A percentile compares a stretch with the other conserved stretches of the same genome.
phyloP scores from a whole-genome alignment of 2,329 filamentous ascomycete genomes.

The Phaeosphaeriaceae sp. region DNA sequence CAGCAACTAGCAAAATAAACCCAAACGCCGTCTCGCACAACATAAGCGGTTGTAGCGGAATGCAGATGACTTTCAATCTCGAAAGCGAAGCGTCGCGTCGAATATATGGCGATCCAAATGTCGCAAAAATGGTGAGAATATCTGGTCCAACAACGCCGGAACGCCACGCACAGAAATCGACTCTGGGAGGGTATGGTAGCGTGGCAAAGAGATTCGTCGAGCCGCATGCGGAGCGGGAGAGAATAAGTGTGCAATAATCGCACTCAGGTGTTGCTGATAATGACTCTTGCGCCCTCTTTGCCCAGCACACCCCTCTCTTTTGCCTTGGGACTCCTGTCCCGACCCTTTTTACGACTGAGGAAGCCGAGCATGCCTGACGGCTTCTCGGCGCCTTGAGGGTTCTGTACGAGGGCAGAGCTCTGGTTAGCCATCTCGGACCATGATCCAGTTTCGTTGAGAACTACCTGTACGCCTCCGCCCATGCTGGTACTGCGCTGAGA shows the following conservation, averaged over 20 bases:
- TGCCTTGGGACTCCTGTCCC: slow-evolving; percentile 90
- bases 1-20: not conserved
- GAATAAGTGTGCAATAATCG: not conserved
- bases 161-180: slow-evolving; percentile 38
- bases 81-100: slow-evolving; percentile 10
- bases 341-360: slow-evolving; percentile 84
- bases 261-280: slow-evolving; percentile 53
- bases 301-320: slow-evolving; percentile 92
- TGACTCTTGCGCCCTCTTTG: slow-evolving; percentile 84
- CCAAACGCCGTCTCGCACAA: slow-evolving; percentile 25
- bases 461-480: slow-evolving; percentile 86
- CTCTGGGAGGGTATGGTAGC: slow-evolving; percentile 19
- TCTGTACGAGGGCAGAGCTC: slow-evolving; percentile 71
- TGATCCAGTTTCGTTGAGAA: slow-evolving; percentile 84
- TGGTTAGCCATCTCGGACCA: slow-evolving; percentile 92
- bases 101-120: slow-evolving; percentile 12
- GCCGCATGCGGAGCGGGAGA: slow-evolving; percentile 15
- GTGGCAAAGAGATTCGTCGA: slow-evolving; percentile 41
- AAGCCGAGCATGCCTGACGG: slow-evolving; percentile 91
- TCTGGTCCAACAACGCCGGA: slow-evolving; percentile 26
- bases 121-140: slow-evolving; percentile 21
- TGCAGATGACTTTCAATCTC: slow-evolving; percentile 23
- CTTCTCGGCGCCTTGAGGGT: slow-evolving; percentile 45
- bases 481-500: slow-evolving; percentile 76
- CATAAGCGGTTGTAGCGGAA: slow-evolving; percentile 15